Conservation (phyloP, 176 grass and related monocot species). For the Tillandsia fasciculata region DNA sequence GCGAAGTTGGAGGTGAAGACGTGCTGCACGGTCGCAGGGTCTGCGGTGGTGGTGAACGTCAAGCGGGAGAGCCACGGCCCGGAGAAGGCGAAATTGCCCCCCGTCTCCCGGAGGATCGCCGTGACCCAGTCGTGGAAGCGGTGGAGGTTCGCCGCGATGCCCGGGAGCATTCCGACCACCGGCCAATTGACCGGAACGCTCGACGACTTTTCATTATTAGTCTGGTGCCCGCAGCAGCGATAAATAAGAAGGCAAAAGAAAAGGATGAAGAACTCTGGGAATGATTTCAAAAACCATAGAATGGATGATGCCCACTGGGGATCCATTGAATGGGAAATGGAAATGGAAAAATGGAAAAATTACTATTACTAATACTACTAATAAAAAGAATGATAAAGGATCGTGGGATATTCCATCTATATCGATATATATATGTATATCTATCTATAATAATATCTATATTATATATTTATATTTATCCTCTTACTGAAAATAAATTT, state of each 20-base stretch:
- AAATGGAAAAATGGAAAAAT: too few species aligned
- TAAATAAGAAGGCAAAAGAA: neutral
- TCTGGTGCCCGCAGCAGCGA: neutral
- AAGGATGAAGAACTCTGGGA: too few species aligned
- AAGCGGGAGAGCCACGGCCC: conserved; percentile 27
- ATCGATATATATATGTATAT: too few species aligned
- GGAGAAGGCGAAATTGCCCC: conserved; percentile 28
- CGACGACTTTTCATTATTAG: neutral
- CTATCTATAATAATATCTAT: too few species aligned
- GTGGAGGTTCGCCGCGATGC: conserved; percentile 23
- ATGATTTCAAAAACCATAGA: too few species aligned
- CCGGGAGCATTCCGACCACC: conserved; percentile 34
- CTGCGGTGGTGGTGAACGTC: conserved; percentile 32
- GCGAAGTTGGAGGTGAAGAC: conserved; percentile 60
- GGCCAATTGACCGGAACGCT: conserved; percentile 41
- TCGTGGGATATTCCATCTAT: too few species aligned
- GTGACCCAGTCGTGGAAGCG: conserved; percentile 43
- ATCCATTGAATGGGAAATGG: too few species aligned
- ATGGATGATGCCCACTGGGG: too few species aligned
- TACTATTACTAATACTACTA: too few species aligned
- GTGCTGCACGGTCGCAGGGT: conserved; percentile 57
- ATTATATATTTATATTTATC: too few species aligned
- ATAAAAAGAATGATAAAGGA: too few species aligned
- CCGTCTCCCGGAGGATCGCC: neutral
- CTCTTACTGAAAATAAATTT: too few species aligned